Conservation (phyloP, 345 rosid genomes). For the Brassica cretica region DNA sequence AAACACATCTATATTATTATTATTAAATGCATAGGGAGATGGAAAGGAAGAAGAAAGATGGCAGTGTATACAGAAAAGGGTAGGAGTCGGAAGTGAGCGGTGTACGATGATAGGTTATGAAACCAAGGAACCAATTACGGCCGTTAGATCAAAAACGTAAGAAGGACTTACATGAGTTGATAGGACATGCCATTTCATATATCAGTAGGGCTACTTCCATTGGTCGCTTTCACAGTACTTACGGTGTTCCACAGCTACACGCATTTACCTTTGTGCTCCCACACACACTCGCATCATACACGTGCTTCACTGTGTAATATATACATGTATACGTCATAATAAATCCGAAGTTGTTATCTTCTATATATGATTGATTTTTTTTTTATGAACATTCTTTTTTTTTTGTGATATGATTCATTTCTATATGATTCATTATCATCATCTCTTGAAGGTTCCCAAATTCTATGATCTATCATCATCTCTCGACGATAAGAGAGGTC, state of each 20-base stretch:
- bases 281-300: constrained; percentile 18
- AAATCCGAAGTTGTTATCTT: neutral
- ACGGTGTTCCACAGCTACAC: constrained; percentile 43
- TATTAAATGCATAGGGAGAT: neutral
- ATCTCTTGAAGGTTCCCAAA: neutral
- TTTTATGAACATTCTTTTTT: too few species aligned
- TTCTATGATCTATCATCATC: neutral
- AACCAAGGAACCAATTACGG: constrained; percentile 21
- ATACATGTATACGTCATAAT: neutral
- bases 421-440: neutral
- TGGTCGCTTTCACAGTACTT: constrained; percentile 41
- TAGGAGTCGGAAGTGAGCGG: constrained; percentile 26
- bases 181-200: constrained; percentile 37
- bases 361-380: neutral
- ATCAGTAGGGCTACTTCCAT: constrained; percentile 28
- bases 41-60: constrained; percentile 17
- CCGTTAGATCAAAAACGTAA: constrained; percentile 32
- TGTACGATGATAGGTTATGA: constrained; percentile 41
- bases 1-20: neutral
- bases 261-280: constrained; percentile 26
- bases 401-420: too few species aligned
- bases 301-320: constrained; percentile 25
- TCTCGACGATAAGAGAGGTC: neutral
- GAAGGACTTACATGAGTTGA: constrained; percentile 32
- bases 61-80: constrained; percentile 29